phyloP scores from a whole-genome alignment of 305 asterid species.

The Euphrasia arctica region DNA sequence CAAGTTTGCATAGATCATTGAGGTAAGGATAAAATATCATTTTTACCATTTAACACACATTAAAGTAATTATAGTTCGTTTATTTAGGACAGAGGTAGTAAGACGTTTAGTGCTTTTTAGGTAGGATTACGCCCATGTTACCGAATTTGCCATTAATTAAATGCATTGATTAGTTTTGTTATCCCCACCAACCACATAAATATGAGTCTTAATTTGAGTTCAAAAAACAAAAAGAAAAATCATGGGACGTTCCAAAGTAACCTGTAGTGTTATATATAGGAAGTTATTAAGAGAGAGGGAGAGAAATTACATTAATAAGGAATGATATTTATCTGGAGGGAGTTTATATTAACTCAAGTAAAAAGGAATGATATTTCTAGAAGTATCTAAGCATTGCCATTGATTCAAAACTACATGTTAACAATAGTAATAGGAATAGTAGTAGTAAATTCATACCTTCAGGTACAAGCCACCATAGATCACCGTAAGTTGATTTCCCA shows the following conservation, averaged over 20 bases:
- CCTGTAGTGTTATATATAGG: too few species aligned
- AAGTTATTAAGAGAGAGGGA: too few species aligned
- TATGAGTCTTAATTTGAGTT: too few species aligned
- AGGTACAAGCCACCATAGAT: slow-evolving; percentile 98
- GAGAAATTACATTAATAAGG: too few species aligned
- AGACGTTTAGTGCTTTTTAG: not conserved
- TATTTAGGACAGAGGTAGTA: too few species aligned
- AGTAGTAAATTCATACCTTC: slow-evolving; percentile 66
- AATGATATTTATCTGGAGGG: not conserved
- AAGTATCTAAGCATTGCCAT: not conserved
- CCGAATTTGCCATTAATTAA: too few species aligned
- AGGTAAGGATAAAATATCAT: slow-evolving; percentile 13
- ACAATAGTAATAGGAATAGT: slow-evolving; percentile 16
- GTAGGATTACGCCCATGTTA: too few species aligned
- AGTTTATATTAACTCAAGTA: slow-evolving; percentile 6
- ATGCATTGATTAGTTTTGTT: too few species aligned
- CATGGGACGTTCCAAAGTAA: too few species aligned
- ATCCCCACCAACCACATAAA: too few species aligned
- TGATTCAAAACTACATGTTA: not conserved
- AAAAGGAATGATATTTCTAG: not conserved
- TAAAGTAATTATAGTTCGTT: not conserved
- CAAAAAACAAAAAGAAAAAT: too few species aligned
- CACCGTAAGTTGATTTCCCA: slow-evolving; percentile 88
- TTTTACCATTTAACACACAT: slow-evolving; percentile 12
- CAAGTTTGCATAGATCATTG: slow-evolving; percentile 9